Conservation (phyloP, 2,329 filamentous ascomycete genomes). For the Colletotrichum sp. region DNA sequence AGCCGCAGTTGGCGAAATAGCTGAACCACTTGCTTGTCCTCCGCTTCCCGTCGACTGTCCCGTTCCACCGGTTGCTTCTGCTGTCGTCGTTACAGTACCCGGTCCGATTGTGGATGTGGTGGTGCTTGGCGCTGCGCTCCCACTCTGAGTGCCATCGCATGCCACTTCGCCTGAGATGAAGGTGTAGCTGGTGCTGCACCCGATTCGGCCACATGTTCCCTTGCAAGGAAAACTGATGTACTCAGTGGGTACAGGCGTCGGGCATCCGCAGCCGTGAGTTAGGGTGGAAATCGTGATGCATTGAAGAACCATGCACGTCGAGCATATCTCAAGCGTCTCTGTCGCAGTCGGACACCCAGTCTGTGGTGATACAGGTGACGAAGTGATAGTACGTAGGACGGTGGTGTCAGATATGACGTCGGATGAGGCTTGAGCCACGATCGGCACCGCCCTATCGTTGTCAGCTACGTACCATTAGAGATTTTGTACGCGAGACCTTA, state of each 20-base stretch:
- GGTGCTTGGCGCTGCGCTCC: not conserved
- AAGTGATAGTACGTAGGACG: not conserved
- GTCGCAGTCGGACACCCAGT: constrained; percentile 38
- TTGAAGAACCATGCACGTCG: constrained; percentile 34
- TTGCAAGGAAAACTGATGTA: constrained; percentile 32
- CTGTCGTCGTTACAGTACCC: not conserved
- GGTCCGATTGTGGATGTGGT: not conserved
- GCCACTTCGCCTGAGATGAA: constrained; percentile 12
- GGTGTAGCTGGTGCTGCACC: constrained; percentile 28
- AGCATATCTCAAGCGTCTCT: constrained; percentile 32
- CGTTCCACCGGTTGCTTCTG: not conserved
- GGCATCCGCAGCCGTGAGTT: constrained; percentile 37
- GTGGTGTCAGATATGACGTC: not conserved
- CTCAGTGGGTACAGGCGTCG: constrained; percentile 31
- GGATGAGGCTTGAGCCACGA: not conserved
- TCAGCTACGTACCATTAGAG: not conserved
- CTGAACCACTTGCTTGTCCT: not conserved
- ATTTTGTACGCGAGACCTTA: rapidly evolving
- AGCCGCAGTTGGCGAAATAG: not conserved
- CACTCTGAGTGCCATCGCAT: not conserved
- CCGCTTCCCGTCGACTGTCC: not conserved
- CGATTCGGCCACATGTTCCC: constrained; percentile 31
- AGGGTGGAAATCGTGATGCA: constrained; percentile 35
- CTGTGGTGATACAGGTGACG: not conserved
- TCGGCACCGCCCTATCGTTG: not conserved